A percentile compares a stretch with the other conserved stretches of the same genome.
Conservation (phyloP, 257 asterid genomes). For the Solanum clarkiae region DNA sequence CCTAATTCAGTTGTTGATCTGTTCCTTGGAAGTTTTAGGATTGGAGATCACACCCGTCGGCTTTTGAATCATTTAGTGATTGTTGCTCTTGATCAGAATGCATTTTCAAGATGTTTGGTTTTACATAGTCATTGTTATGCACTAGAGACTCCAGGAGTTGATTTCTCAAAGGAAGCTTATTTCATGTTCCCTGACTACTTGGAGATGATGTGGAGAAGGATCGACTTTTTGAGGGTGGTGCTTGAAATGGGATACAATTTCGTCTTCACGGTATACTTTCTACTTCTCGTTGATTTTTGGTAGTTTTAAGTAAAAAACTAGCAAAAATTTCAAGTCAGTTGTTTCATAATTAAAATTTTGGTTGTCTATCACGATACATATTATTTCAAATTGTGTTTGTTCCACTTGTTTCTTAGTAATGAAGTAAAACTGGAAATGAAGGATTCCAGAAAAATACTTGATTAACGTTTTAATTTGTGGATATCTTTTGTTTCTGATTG, state of each 20-base stretch:
- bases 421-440: neutral
- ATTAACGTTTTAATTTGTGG: neutral
- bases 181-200: conserved; percentile 27
- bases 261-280: conserved; percentile 30
- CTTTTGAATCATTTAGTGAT: conserved; percentile 43
- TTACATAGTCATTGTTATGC: conserved; percentile 24
- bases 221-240: conserved; percentile 24
- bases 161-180: conserved; percentile 31
- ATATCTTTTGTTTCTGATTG: neutral
- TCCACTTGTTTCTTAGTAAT: neutral
- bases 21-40: conserved; percentile 36
- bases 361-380: neutral
- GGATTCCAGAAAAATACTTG: neutral
- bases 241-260: conserved; percentile 38
- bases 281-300: neutral
- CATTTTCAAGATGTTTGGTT: conserved; percentile 17
- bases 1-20: conserved; percentile 32
- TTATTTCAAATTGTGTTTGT: conserved; percentile 23
- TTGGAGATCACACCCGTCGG: conserved; percentile 25
- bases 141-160: conserved; percentile 14
- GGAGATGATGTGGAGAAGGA: conserved; percentile 50
- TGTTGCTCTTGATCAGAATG: conserved; percentile 33
- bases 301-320: neutral
- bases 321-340: neutral
- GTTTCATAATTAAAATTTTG: neutral